Evolutionary conservation across 2,329 filamentous ascomycete genomes (phyloP).

Genomic region (Sarocladium oryzae): DNA sequence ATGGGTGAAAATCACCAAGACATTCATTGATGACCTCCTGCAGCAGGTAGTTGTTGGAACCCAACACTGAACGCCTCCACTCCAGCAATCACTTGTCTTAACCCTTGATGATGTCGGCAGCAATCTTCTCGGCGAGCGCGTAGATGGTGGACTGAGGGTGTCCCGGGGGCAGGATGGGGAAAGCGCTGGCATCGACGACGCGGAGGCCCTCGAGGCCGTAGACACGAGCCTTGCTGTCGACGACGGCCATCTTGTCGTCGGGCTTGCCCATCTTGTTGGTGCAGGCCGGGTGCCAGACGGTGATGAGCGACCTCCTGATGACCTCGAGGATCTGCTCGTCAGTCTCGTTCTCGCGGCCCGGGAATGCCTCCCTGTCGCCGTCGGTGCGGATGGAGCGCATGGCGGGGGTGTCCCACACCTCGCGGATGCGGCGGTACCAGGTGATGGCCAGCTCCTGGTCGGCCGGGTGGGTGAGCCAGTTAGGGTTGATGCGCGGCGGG

Average conservation of each 20-base stretch:
- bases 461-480: conserved; percentile 34
- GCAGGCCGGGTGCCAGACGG: conserved; percentile 44
- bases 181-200: conserved; percentile 53
- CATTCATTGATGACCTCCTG: too few relatives aligned
- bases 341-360: conserved; percentile 26
- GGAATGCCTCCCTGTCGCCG: conserved; percentile 34
- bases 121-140: conserved; percentile 34
- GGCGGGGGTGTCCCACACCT: conserved; percentile 22
- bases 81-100: too few relatives aligned
- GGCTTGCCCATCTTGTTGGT: conserved; percentile 46
- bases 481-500: conserved; percentile 35
- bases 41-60: neutral
- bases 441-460: conserved; percentile 38
- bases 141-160: conserved; percentile 27
- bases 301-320: conserved; percentile 35
- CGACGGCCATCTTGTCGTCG: conserved; percentile 42
- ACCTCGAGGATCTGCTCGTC: conserved; percentile 18
- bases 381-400: conserved; percentile 21
- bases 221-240: conserved; percentile 46
- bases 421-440: conserved; percentile 32
- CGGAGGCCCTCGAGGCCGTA: conserved; percentile 43
- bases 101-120: conserved; percentile 12
- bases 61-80: too few relatives aligned
- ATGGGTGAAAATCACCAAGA: too few relatives aligned
- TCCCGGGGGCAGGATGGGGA: conserved; percentile 33